Evolutionary conservation across 2,329 filamentous ascomycete genomes (phyloP).

Genomic region (Penicillium palitans): DNA sequence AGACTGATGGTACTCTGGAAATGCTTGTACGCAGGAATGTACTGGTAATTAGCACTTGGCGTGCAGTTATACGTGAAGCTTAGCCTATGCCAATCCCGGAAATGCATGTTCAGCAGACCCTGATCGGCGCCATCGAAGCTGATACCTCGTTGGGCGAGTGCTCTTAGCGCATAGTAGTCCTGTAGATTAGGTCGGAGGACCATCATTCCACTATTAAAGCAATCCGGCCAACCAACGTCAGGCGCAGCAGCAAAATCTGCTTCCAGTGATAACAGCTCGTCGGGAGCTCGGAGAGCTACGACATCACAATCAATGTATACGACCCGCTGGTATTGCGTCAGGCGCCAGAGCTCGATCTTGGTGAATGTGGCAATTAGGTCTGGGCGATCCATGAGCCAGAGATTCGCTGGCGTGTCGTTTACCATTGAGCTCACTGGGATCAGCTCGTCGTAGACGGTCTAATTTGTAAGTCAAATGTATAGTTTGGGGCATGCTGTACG

Average conservation of each 20-base stretch:
- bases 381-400: conserved; percentile 85
- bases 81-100: conserved; percentile 79
- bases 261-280: conserved; percentile 79
- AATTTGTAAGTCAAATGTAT: not conserved
- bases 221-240: conserved; percentile 96
- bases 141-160: conserved; percentile 80
- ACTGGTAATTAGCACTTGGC: conserved; percentile 94
- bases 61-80: conserved; percentile 98
- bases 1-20: conserved; percentile 86
- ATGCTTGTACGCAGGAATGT: conserved; percentile 90
- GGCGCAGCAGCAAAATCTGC: conserved; percentile 71
- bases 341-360: conserved; percentile 92
- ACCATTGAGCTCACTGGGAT: conserved; percentile 79
- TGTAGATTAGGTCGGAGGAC: conserved; percentile 81
- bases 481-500: conserved; percentile 9
- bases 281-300: conserved; percentile 83
- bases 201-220: conserved; percentile 98
- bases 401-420: conserved; percentile 75
- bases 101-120: conserved; percentile 93
- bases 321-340: conserved; percentile 84
- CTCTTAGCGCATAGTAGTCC: conserved; percentile 81
- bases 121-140: conserved; percentile 98
- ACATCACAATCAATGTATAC: conserved; percentile 95
- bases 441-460: conserved; percentile 85
- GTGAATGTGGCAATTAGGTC: conserved; percentile 93